Conservation (phyloP, 129 eudicot species). For the Glebionis coronaria region DNA sequence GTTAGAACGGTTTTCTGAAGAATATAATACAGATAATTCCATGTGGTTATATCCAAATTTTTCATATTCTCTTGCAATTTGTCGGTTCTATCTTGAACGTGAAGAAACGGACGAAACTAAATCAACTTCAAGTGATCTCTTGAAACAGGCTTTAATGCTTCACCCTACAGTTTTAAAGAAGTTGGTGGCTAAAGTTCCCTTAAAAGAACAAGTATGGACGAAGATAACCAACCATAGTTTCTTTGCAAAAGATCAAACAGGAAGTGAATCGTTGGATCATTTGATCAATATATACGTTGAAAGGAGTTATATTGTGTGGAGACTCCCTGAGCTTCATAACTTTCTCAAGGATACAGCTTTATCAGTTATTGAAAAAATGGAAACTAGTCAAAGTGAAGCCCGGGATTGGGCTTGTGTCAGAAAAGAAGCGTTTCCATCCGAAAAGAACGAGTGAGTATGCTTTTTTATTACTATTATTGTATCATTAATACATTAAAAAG, state of each 20-base stretch:
- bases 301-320: conserved; percentile 83
- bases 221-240: conserved; percentile 44
- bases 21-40: conserved; percentile 62
- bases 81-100: conserved; percentile 77
- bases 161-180: conserved; percentile 77
- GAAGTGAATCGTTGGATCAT: conserved; percentile 78
- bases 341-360: conserved; percentile 66
- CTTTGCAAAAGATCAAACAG: conserved; percentile 52
- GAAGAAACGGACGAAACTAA: conserved; percentile 37
- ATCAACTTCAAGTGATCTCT: conserved; percentile 64
- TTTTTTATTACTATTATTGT: neutral
- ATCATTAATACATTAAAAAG: too few species aligned
- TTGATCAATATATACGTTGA: conserved; percentile 73
- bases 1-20: conserved; percentile 77
- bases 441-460: conserved; percentile 76
- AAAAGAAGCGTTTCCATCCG: conserved; percentile 84
- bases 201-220: conserved; percentile 80
- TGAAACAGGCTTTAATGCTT: conserved; percentile 97
- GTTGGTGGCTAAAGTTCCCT: conserved; percentile 78
- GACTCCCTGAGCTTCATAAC: conserved; percentile 91
- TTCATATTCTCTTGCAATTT: conserved; percentile 74
- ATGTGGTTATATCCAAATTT: conserved; percentile 84
- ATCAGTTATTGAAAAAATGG: conserved; percentile 48
- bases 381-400: conserved; percentile 48
- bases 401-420: conserved; percentile 86